These are phyloP conservation scores for Suillus ampliporus DNA, from an alignment of 768 basidiomycete genomes.

Conservation along the genomic window DNA sequence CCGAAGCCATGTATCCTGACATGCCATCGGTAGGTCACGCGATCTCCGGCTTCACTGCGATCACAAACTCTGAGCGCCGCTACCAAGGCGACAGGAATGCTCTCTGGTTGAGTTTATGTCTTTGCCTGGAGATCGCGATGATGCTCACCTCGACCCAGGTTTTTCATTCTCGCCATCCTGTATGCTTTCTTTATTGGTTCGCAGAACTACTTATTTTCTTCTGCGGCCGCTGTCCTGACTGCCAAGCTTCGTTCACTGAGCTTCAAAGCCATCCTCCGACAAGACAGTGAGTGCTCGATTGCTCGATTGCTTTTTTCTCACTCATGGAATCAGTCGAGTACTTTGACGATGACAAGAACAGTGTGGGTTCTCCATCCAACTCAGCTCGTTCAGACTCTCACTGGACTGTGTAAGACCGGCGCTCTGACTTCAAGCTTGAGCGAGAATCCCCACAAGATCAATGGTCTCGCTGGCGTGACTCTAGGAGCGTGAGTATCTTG, in stretches of 20 bases:
- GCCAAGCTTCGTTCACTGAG: conserved; percentile 43
- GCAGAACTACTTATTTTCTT: conserved; percentile 43
- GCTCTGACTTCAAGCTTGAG: conserved; percentile 78
- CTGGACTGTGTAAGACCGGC: conserved; percentile 60
- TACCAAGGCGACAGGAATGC: conserved; percentile 5
- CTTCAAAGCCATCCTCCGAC: conserved; percentile 49
- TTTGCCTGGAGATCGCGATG: conserved; percentile 32
- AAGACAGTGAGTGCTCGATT: conserved; percentile 46
- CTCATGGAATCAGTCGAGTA: conserved; percentile 30
- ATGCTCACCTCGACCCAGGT: conserved; percentile 35
- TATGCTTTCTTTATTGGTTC: conserved; percentile 41
- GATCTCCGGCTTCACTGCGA: conserved; percentile 17
- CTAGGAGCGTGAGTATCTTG: conserved; percentile 66
- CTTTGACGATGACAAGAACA: conserved; percentile 51
- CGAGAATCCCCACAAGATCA: conserved; percentile 89
- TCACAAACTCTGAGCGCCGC: conserved; percentile 4
- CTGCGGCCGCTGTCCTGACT: conserved; percentile 44
- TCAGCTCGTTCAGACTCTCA: neutral
- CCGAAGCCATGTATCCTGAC: neutral
- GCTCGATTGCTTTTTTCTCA: no score
- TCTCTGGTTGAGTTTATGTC: conserved; percentile 27
- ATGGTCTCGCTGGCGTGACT: conserved; percentile 86
- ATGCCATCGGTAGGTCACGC: neutral
- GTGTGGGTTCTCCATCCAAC: neutral
- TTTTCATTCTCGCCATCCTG: conserved; percentile 43